Evolutionary conservation across 2,329 filamentous ascomycete species (phyloP), one percentile per base, ranked within the genome.

Genomic region (Xylaria arbuscula): DNA sequence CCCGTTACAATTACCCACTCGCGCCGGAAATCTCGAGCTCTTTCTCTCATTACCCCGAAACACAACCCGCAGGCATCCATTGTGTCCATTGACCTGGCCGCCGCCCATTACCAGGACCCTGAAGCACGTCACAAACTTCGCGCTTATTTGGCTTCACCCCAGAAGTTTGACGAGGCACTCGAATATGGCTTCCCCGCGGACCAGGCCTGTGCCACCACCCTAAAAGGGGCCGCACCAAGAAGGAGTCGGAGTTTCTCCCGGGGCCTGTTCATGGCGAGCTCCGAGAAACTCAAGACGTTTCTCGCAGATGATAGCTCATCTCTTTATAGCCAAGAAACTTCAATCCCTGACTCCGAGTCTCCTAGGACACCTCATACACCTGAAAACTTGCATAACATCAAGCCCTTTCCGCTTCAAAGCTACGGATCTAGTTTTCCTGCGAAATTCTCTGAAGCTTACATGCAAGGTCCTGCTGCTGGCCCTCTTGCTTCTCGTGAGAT

Each of bases 131-230:
- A 93, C 74, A 97, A 97, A 80, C 84, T 98, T 22, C 90, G 94
- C 13, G 89, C 93, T 7, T 97, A 94, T 75, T 87, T 97, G 22
- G 92, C 93, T 8, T 97, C 94, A 1, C 92, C 94, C 0, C 93
- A 97, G 73, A 97, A 97, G 78, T 98, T 98, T 74, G 95, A 98
- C 77, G 95, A 98, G 80, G 94, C 93, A 1, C 88, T 98, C 61
- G 93, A 97, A 78, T 98, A 97, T 80, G 95, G 95, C 0, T 98
- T 98, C 75, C 93, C 94, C 0, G 89, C 90, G 0, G 83, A 84
- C 42, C 86, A 89, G 40, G 80, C 75, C 8, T 70, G 81, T 22
- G 72, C 78, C 2, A 73, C 80, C n/a, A 74, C 73, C 1, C 70
- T 79, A 2, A 74, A 79, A 24, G 77, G 78, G 9, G 80, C 81